These are phyloP conservation scores for Setomelanomma holmii DNA, from an alignment of 2,329 filamentous ascomycete genomes.

Conservation along the genomic window DNA sequence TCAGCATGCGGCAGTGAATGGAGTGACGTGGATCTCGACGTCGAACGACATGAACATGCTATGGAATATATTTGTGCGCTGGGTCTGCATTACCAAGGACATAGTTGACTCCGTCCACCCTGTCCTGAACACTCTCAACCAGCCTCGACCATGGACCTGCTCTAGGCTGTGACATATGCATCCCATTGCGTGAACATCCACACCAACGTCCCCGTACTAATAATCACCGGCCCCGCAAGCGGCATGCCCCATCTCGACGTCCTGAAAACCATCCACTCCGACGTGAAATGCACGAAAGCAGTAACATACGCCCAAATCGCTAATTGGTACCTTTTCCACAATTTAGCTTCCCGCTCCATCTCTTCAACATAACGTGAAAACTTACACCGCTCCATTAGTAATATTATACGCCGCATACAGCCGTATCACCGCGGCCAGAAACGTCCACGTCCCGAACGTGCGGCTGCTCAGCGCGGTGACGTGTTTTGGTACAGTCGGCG, in stretches of 20 bases:
- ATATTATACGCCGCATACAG: constrained; percentile 87
- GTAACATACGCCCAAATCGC: constrained; percentile 82
- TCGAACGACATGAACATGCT: no score
- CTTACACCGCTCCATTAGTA: constrained; percentile 73
- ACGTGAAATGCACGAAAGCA: constrained; percentile 66
- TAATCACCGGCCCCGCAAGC: constrained; percentile 65
- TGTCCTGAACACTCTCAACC: no score
- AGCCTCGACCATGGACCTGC: no score
- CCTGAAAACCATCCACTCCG: constrained; percentile 81
- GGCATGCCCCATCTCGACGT: constrained; percentile 71
- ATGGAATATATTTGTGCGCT: no score
- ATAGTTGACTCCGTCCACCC: no score
- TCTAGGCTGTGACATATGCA: constrained; percentile 64
- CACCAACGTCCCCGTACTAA: constrained; percentile 61
- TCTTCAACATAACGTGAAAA: constrained; percentile 73
- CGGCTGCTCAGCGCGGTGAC: constrained; percentile 78
- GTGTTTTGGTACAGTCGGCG: constrained; percentile 51
- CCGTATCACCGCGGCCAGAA: constrained; percentile 77
- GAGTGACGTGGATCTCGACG: neutral
- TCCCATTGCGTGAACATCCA: constrained; percentile 74
- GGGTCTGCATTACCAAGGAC: no score
- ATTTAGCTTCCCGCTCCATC: constrained; percentile 62
- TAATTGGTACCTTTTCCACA: constrained; percentile 67
- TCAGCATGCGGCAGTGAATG: no score
- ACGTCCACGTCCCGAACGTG: constrained; percentile 88